These are phyloP conservation scores for Wallacemonas sp. DNA, from an alignment of 208 protist genomes.

Conservation along the genomic window DNA sequence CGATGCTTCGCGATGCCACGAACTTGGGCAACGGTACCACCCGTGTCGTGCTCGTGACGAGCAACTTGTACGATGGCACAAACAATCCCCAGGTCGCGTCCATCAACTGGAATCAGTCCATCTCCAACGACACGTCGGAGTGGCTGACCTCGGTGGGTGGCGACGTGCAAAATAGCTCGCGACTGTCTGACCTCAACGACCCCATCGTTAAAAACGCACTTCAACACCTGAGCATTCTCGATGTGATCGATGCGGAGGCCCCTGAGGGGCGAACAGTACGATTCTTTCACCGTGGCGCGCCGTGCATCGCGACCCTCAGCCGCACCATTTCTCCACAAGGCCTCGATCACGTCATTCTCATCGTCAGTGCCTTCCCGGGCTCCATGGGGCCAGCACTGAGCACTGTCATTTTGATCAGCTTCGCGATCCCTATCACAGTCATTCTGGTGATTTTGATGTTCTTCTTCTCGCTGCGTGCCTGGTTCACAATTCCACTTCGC, in stretches of 20 bases:
- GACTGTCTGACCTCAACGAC: neutral
- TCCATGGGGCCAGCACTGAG: neutral
- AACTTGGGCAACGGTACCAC: neutral
- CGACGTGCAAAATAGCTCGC: neutral
- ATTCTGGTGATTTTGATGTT: neutral
- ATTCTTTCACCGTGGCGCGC: neutral
- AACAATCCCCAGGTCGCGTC: slow-evolving; percentile 1
- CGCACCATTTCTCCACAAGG: slow-evolving; percentile 1
- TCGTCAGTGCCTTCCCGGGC: neutral
- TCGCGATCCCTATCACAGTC: neutral
- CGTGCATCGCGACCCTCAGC: neutral
- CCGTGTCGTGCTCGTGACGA: slow-evolving; percentile 4
- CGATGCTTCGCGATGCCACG: neutral
- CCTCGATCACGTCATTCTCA: neutral
- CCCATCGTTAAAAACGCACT: neutral
- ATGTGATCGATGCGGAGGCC: neutral
- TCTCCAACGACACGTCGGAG: slow-evolving; percentile 12
- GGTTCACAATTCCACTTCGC: neutral
- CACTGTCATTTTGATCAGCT: neutral
- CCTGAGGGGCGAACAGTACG: neutral
- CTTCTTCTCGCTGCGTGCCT: neutral
- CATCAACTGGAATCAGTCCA: slow-evolving; percentile 4
- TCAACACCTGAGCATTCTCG: neutral
- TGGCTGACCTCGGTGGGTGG: neutral
- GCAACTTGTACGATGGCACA: slow-evolving; percentile 3